phyloP scores from a whole-genome alignment of 148 eudicot species.

The Vaccinium vitisidaea region DNA sequence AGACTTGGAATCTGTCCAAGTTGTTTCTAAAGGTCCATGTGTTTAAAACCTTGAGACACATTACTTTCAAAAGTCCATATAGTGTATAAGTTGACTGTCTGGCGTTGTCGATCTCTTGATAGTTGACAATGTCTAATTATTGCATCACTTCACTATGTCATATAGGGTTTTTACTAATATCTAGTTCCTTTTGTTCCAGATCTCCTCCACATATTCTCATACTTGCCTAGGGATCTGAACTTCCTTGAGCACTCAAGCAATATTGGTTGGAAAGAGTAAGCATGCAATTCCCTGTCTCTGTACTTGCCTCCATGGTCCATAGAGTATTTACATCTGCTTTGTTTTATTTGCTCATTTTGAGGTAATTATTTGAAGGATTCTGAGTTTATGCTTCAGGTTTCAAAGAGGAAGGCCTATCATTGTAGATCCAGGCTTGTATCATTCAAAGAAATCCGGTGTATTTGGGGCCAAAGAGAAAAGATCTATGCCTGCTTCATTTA shows the following conservation, averaged over 20 bases:
- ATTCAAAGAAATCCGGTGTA: slow-evolving; percentile 70
- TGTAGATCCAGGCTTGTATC: slow-evolving; percentile 93
- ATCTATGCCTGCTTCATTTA: slow-evolving; percentile 79
- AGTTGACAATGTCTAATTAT: background rate
- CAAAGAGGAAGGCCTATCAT: slow-evolving; percentile 88
- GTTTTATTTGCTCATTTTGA: background rate
- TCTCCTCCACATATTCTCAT: slow-evolving; percentile 93
- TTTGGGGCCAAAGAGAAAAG: slow-evolving; percentile 95
- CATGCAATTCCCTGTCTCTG: slow-evolving; percentile 12
- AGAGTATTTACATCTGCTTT: slow-evolving; percentile 4
- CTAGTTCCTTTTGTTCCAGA: slow-evolving; percentile 42
- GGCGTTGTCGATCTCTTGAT: background rate
- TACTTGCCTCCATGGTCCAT: slow-evolving; percentile 13
- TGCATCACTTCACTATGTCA: background rate
- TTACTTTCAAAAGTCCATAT: background rate
- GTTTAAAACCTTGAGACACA: background rate
- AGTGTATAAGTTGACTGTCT: background rate
- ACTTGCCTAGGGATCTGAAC: slow-evolving; percentile 89
- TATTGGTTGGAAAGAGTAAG: slow-evolving; percentile 98
- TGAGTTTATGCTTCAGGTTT: slow-evolving; percentile 40
- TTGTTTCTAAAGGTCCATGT: background rate
- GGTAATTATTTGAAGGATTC: background rate
- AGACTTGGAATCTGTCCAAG: background rate
- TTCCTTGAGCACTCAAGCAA: slow-evolving; percentile 90
- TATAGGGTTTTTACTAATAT: background rate